Conservation (phyloP, 257 asterid genomes). For the Cinchona pubescens region DNA sequence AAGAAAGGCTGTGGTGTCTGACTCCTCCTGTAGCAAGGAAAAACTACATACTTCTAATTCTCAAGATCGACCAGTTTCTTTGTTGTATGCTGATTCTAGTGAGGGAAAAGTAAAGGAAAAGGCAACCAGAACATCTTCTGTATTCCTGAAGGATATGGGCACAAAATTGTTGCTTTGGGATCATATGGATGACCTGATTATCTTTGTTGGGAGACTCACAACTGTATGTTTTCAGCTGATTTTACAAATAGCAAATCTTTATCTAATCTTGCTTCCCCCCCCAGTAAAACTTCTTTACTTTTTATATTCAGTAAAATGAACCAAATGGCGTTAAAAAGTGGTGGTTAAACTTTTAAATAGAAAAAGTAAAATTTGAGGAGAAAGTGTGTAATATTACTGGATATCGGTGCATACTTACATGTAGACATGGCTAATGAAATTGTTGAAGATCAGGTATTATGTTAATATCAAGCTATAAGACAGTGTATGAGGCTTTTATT, state of each 20-base stretch:
- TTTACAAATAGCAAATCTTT: constrained; percentile 3
- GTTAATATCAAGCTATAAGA: not conserved
- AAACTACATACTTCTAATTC: constrained; percentile 35
- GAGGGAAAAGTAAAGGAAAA: constrained; percentile 35
- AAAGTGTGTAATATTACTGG: not conserved
- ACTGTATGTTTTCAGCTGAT: constrained; percentile 50
- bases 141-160: constrained; percentile 37
- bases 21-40: constrained; percentile 38
- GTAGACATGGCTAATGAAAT: not conserved
- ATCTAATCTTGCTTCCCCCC: not conserved
- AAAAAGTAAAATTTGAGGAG: not conserved
- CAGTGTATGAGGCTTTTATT: too few species aligned
- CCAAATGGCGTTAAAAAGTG: not conserved
- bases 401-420: not conserved
- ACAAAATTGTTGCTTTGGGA: constrained; percentile 72
- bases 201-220: constrained; percentile 64
- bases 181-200: constrained; percentile 55
- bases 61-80: constrained; percentile 33
- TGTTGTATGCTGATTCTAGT: constrained; percentile 29
- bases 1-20: constrained; percentile 37
- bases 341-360: not conserved
- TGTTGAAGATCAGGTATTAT: not conserved
- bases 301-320: not conserved
- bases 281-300: too few species aligned
- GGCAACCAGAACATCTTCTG: constrained; percentile 39